A percentile compares a stretch with the other conserved stretches of the same genome.
Conservation (phyloP, 768 basidiomycete genomes). For the Kwoniella sp. region DNA sequence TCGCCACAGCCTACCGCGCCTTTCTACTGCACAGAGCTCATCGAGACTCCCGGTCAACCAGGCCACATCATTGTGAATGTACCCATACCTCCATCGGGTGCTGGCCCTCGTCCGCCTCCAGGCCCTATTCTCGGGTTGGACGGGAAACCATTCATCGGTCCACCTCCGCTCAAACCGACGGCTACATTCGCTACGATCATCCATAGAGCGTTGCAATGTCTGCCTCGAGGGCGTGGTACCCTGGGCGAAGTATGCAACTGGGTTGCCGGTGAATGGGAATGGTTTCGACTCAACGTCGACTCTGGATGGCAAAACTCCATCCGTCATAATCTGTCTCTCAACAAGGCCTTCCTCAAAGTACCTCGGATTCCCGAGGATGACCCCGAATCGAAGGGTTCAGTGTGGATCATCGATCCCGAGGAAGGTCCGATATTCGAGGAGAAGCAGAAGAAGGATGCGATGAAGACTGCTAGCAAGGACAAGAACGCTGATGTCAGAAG, state of each 20-base stretch:
- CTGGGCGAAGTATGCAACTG: slow-evolving; percentile 88
- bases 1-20: slow-evolving; percentile 46
- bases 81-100: slow-evolving; percentile 51
- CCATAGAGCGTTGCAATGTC: slow-evolving; percentile 77
- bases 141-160: slow-evolving; percentile 54
- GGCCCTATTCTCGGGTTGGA: slow-evolving; percentile 53
- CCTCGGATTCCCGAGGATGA: slow-evolving; percentile 78
- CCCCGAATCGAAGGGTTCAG: slow-evolving; percentile 74
- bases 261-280: slow-evolving; percentile 85
- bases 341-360: slow-evolving; percentile 86
- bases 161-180: slow-evolving; percentile 76
- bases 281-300: slow-evolving; percentile 82
- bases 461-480: slow-evolving; percentile 41
- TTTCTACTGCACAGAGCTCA: slow-evolving; percentile 60
- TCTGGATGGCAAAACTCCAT: slow-evolving; percentile 94
- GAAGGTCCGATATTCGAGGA: slow-evolving; percentile 56
- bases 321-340: slow-evolving; percentile 90
- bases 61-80: slow-evolving; percentile 53
- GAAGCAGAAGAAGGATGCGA: slow-evolving; percentile 47
- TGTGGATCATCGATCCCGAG: slow-evolving; percentile 84
- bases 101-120: slow-evolving; percentile 50
- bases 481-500: slow-evolving; percentile 38
- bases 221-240: slow-evolving; percentile 63
- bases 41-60: slow-evolving; percentile 61
- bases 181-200: slow-evolving; percentile 91